Base-by-base conservation (phyloP, 192 early-diverging fungal species). In the Gamsiella multidivaricata region DNA sequence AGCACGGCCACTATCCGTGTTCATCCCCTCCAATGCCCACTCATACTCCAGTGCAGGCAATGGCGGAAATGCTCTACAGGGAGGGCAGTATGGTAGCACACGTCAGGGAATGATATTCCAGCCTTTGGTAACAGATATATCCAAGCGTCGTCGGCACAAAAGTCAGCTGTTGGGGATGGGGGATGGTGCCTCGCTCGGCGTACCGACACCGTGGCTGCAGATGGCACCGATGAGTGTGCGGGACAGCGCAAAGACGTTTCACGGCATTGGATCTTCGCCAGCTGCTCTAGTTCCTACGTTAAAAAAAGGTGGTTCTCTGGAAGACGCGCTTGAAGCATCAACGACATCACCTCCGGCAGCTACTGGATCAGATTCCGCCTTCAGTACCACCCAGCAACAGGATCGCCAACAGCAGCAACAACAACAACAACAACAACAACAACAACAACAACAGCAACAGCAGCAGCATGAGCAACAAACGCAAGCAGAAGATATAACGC, bases 161-260 rank as follows among this genome's bases (percentile, higher is more conserved):
- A 68, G 73, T 25, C 73, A 68, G 18, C 65, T 68, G 23, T 2
- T 61, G 20, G 73, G 68, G 18, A 39, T 68, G 50, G 29, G 14
- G 22, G 15, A 28, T 6, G 59, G 33, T 8, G 31, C 52, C 8
- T 39, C 41, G n/a, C 34, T n/a, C 1, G n/a, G 41, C 4, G 45
- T 62, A 4, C 43, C 62, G 1, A 62, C 41, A 11, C 65, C 72
- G 20, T 68, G 73, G 73, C 22, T 10, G 20, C 72, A 75, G 0
- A 25, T 75, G 31, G 39, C 39, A 20, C 49, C 64, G 2, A 67
- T 76, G 73, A 33, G 53, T 33, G 15, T 65, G 5, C 41, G 51
- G 20, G 65, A 76, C 10, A 76, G 51, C 43, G 41, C 73, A 17
- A 54, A 54, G 42, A 76, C 73, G 6, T 76, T 76, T 46, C 73